These are phyloP conservation scores for Candida corydali DNA, from an alignment of 805 yeast genomes.

Conservation along the genomic window DNA sequence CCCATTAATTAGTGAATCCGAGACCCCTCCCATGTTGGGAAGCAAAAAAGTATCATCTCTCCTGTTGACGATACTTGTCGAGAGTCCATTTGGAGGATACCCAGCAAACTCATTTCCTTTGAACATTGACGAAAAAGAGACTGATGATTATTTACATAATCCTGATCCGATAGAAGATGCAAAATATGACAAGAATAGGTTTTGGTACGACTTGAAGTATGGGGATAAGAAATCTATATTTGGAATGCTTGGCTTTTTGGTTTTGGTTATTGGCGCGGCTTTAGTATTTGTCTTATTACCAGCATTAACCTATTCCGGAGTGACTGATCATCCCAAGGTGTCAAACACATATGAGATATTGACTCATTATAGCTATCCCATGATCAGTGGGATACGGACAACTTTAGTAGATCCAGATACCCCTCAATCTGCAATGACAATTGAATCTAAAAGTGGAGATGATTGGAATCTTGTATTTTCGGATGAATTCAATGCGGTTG, in stretches of 20 bases:
- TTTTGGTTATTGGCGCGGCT: conserved; percentile 56
- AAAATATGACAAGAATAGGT: conserved; percentile 67
- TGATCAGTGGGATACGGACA: conserved; percentile 32
- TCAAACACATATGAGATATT: conserved; percentile 41
- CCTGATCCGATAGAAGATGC: conserved; percentile 96
- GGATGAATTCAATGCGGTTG: conserved; percentile 42
- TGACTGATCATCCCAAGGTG: conserved; percentile 21
- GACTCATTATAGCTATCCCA: conserved; percentile 40
- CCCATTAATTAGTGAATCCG: conserved; percentile 41
- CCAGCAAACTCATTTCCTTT: conserved; percentile 92
- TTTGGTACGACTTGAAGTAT: conserved; percentile 57
- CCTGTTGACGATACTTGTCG: conserved; percentile 34
- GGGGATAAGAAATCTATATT: conserved; percentile 61
- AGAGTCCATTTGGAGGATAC: conserved; percentile 95
- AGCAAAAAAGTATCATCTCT: not conserved
- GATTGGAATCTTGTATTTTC: conserved; percentile 36
- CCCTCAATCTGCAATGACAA: conserved; percentile 25
- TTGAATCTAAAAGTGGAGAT: conserved; percentile 23
- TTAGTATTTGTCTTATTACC: conserved; percentile 76
- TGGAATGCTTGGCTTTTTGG: conserved; percentile 57
- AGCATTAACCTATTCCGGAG: conserved; percentile 78
- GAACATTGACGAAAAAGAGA: conserved; percentile 87
- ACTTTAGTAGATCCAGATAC: conserved; percentile 39
- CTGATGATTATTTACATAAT: conserved; percentile 91
- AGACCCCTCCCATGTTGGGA: not conserved